Evolutionary conservation across 2,329 filamentous ascomycete species (phyloP), one percentile per base, ranked within the genome.

Genomic region (Nectriaceae sp.): DNA sequence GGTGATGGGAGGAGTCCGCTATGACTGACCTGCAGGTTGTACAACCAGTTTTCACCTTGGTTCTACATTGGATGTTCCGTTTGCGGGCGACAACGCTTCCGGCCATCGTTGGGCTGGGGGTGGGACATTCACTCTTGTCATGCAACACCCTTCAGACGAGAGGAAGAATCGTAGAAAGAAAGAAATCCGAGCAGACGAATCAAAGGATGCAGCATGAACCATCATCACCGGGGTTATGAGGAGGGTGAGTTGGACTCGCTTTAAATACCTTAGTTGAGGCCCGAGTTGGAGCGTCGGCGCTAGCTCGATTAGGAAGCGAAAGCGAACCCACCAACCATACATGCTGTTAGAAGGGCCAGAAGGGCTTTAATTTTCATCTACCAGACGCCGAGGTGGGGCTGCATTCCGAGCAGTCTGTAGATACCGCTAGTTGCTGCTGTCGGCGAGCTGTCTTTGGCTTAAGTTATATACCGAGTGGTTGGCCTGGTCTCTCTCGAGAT

Each of bases 41-140:
- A 57, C 72, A 74, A 40, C 71, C 72, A 13, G 70, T 74, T 50
- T 73, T 74, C 15, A 72, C 70, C 45, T 73, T 74, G 16, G 61
- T 43, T 15, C 42, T 53, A 15, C 45, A 24, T 31, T 31, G 26
- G 26, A 15, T 15, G 26, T 31, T 31, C 26, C 26, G 26, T 15
- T 31, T 31, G 26, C 26, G 10, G 26, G 26, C 8, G 26, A 31
- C 15, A 31, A 31, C 10, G 15, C 26, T 31, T 31, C 16, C 8
- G 13, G 33, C 33, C 33, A 36, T 36, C 33, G 16, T 36, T 5
- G 33, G 33, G 33, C 26, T 8, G 26, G 15, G 26, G 8, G 8
- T 31, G 26, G 26, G 10, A 31, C 26, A 31, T 31, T 15, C 26
- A 31, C 26, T 8, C 26, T 15, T 10, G 10, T 10, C 26, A 15